A percentile compares a stretch with the other conserved stretches of the same genome.
Evolutionary conservation across 148 eudicot species (phyloP).

Genomic region (Salicornia ramosissima): DNA sequence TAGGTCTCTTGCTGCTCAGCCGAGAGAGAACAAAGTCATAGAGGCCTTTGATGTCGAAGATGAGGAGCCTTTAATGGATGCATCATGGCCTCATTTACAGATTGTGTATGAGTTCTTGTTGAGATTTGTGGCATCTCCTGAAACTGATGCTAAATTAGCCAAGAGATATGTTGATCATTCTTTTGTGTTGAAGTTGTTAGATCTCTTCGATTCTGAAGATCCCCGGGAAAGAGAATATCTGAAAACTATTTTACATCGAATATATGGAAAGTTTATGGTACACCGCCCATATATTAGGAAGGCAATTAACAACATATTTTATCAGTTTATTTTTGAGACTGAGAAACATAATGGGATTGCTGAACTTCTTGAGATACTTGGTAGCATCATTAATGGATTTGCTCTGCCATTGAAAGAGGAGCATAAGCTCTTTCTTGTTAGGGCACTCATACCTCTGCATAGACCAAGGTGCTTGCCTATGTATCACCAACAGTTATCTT

Average conservation of each 20-base stretch:
- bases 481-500: slow-evolving; percentile 73
- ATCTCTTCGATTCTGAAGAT: slow-evolving; percentile 77
- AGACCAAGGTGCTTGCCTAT: slow-evolving; percentile 67
- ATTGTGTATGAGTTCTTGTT: slow-evolving; percentile 54
- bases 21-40: slow-evolving; percentile 40
- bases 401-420: slow-evolving; percentile 82
- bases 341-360: slow-evolving; percentile 73
- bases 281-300: slow-evolving; percentile 71
- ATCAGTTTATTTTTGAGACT: slow-evolving; percentile 56
- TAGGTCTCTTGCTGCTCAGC: slow-evolving; percentile 44
- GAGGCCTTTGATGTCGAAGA: slow-evolving; percentile 64
- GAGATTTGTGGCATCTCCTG: slow-evolving; percentile 61
- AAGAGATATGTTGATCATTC: slow-evolving; percentile 59
- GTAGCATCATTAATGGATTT: slow-evolving; percentile 78
- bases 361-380: slow-evolving; percentile 68
- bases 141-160: slow-evolving; percentile 62
- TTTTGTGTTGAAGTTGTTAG: slow-evolving; percentile 55
- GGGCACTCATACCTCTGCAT: slow-evolving; percentile 67
- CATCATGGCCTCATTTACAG: slow-evolving; percentile 72
- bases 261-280: slow-evolving; percentile 78
- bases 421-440: slow-evolving; percentile 60
- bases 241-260: slow-evolving; percentile 64
- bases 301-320: slow-evolving; percentile 63
- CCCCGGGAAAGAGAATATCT: slow-evolving; percentile 75
- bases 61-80: slow-evolving; percentile 71